Evolutionary conservation across 495 filamentous ascomycete genomes (phyloP), one percentile per base, ranked within the genome.

Genomic region (Tuber melanosporum): DNA sequence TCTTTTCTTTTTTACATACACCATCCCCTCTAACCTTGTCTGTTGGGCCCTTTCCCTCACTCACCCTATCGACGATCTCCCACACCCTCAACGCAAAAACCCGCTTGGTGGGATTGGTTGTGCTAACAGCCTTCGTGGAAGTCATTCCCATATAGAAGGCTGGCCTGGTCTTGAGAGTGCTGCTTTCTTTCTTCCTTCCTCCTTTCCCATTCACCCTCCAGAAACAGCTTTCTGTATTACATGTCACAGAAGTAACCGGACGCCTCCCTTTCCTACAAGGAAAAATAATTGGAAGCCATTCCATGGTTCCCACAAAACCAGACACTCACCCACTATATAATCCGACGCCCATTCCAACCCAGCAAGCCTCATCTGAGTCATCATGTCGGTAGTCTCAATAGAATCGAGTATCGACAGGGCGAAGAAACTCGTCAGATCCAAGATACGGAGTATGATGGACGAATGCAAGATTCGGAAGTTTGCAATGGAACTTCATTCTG

Each of bases 401-500:
- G 77, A 76, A 49, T 76, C 77, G 19, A 80, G 74, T 74, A 80
- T 80, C 36, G 77, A 73, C n/a, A 71, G 73, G 44, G 78, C 69
- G 32, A 71, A 70, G 32, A 80, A 76, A 62, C 43, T 75, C 69
- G 42, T 80, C 62, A 72, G 57, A 69, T 80, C 78, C 71, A 80
- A 71, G 73, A 66, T 80, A 44, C 71, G 74, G 36, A 52, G 47
- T 76, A 41, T 80, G 26, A 15, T 80, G 17, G 73, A 76, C 15
- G 44, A 75, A 36, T 66, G 57, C 47, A 80, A 79, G 73, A 70
- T 10, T 44, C 77, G 75, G 76, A 71, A 74, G 42, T 15, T 70
- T 32, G 62, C 74, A 71, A 80, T 75, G 73, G 73, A 52, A 70
- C 71, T 78, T 76, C 73, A 72, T 52, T 73, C 71, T 66, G 70